Evolutionary conservation across 805 yeast species (phyloP), one percentile per base, ranked within the genome.

Genomic region (Pichia scutulata): DNA sequence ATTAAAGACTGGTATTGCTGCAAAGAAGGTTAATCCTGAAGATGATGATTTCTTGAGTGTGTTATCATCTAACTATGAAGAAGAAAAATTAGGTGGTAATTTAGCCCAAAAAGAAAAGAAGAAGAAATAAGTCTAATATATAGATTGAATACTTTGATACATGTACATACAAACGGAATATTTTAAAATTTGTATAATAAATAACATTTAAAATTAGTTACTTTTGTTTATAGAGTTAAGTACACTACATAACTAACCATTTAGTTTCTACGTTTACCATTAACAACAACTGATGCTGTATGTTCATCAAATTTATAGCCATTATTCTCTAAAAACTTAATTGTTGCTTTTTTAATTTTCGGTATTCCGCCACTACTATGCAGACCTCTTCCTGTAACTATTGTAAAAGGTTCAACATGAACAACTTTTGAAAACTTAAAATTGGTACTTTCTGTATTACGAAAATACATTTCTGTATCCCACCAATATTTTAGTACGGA

Each of bases 351-450:
- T 51, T 72, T 71, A 18, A 85, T 71, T 52, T 68, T 74, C 1
- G 85, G 70, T 1, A 68, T 60, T 0, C 89, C 87, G 6, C 76
- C 78, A 1, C 61, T 69, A 43, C 87, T 81, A 62, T 86, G 93
- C 7, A 81, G 58, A 0, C 93, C 93, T 55, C 87, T 65, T 0
- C 93, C 92, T 0, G 92, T 83, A 13, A 84, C 65, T 0, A 85
- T 65, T 1, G 52, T 60, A 8, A 84, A 57, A 0, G 78, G 76
- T 1, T 64, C 68, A 1, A 77, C 71, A 60, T 70, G 69, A 12
- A 57, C 50, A 0, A 74, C 81, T 26, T 62, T 64, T 0, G 66
- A 52, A 2, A 61, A 53, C 6, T 63, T 51, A 23, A 70, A 59
- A 6, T 64, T 69, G 0, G 80, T 79, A 22, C 70, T 66, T 6